Evolutionary conservation across 805 yeast species (phyloP), one percentile per base, ranked within the genome.

Genomic region (Metschnikowia corniflorae): DNA sequence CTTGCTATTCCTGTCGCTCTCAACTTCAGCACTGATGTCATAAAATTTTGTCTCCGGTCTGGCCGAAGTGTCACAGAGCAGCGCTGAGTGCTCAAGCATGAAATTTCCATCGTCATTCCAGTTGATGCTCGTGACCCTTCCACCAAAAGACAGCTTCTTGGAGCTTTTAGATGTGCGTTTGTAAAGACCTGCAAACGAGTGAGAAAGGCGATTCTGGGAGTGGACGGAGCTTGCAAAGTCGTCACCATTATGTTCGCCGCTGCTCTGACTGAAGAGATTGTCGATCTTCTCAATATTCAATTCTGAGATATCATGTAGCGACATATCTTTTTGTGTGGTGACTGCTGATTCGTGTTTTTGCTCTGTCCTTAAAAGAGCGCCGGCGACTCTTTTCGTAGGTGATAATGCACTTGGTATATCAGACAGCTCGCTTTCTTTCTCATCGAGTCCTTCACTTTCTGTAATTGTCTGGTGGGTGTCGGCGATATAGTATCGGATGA

Each of bases 401-500:
- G 40, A 33, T 10, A 31, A 31, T 13, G 42, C 42, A n/a, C n/a
- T n/a, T 4, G 24, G 24, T 10, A 21, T 21, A 9, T 43, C 35
- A 12, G 35, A 33, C 6, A 38, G 22, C 26, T 27, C 19, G 29
- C 35, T 41, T 20, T 38, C 29, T 21, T 3, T 21, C 4, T 33
- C 39, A 18, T 44, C 49, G 3, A 21, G 24, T n/a, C 33, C 35
- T 12, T 43, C 42, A 4, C 26, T 9, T 17, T 35, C 46, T 2
- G 34, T 29, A 13, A 39, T 42, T 7, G 46, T 38, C 12, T 31
- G 37, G 21, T 9, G 33, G 12, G 42, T 23, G 15, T 51, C 47
- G 14, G 32, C 27, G 30, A 44, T 51, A 49, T 75, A 78, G 48
- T 68, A 65, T 8, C 77, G 51, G 4, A 77, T 64, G 31, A 78